These are phyloP conservation scores for Phialemoniopsis sp. DNA, from an alignment of 2,329 filamentous ascomycete genomes.

Conservation along the genomic window DNA sequence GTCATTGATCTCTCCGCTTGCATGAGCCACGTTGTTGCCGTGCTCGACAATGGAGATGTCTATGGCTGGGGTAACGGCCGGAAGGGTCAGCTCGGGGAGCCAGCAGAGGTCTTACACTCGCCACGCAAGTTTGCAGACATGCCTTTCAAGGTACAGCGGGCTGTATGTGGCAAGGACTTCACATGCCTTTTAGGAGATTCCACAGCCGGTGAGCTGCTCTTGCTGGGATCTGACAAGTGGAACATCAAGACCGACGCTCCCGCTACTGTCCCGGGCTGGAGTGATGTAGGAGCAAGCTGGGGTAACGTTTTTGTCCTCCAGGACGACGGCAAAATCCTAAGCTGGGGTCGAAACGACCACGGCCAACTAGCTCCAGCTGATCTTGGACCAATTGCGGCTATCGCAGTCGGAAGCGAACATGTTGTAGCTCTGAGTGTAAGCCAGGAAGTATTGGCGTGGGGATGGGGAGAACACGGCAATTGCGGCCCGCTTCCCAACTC, in stretches of 20 bases:
- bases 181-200: constrained; percentile 64
- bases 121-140: constrained; percentile 59
- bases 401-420: constrained; percentile 91
- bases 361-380: constrained; percentile 68
- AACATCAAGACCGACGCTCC: constrained; percentile 57
- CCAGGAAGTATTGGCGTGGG: constrained; percentile 76
- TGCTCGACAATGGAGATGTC: constrained; percentile 70
- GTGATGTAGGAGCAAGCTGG: constrained; percentile 75
- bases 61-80: constrained; percentile 88
- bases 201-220: constrained; percentile 51
- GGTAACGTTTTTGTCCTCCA: constrained; percentile 71
- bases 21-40: constrained; percentile 72
- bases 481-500: constrained; percentile 58
- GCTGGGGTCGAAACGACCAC: constrained; percentile 84
- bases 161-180: constrained; percentile 80
- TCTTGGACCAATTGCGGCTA: constrained; percentile 49
- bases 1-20: constrained; percentile 66
- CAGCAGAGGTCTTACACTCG: constrained; percentile 44
- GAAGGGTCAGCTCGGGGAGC: constrained; percentile 75
- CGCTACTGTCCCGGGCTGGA: constrained; percentile 50
- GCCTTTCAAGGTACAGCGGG: constrained; percentile 60
- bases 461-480: constrained; percentile 97
- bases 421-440: constrained; percentile 65
- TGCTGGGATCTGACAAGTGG: constrained; percentile 78
- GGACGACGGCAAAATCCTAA: constrained; percentile 53